These are phyloP conservation scores for Atalantia buxifolia DNA, from an alignment of 345 rosid genomes.

Conservation along the genomic window DNA sequence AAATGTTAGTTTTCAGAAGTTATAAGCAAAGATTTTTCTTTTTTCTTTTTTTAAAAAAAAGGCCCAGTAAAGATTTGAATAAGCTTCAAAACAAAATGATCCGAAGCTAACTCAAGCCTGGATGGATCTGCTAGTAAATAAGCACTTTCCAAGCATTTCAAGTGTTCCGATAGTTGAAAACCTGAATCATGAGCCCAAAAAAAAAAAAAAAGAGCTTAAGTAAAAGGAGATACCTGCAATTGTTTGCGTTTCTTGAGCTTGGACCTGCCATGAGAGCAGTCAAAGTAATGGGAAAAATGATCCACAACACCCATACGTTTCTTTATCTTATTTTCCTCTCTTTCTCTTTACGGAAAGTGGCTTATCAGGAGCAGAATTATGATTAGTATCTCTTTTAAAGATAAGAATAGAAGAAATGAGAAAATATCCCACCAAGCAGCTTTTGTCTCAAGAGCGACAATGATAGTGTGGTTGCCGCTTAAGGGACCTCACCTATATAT, in stretches of 20 bases:
- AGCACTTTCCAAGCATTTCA: neutral
- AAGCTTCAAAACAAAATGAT: neutral
- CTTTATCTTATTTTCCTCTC: neutral
- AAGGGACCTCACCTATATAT: neutral
- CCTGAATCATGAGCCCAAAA: neutral
- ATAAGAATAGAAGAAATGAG: neutral
- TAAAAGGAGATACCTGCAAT: constrained; percentile 56
- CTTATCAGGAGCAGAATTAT: neutral
- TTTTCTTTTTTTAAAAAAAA: too few species aligned
- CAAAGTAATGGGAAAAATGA: constrained; percentile 74
- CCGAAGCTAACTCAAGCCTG: neutral
- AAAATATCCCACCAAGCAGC: neutral
- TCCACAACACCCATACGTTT: constrained; percentile 76
- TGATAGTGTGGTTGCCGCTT: neutral
- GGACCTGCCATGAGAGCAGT: constrained; percentile 61
- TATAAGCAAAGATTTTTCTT: too few species aligned
- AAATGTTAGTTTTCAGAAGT: too few species aligned
- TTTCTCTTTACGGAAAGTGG: neutral
- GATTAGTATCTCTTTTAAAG: too few species aligned
- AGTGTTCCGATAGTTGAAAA: neutral
- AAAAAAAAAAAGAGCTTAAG: neutral
- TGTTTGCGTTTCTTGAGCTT: constrained; percentile 57
- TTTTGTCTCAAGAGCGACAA: neutral
- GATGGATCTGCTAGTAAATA: neutral
- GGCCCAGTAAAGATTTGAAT: neutral